Evolutionary conservation across 176 grass and related monocot genomes (phyloP).

Genomic region (Oryza glaberrima): DNA sequence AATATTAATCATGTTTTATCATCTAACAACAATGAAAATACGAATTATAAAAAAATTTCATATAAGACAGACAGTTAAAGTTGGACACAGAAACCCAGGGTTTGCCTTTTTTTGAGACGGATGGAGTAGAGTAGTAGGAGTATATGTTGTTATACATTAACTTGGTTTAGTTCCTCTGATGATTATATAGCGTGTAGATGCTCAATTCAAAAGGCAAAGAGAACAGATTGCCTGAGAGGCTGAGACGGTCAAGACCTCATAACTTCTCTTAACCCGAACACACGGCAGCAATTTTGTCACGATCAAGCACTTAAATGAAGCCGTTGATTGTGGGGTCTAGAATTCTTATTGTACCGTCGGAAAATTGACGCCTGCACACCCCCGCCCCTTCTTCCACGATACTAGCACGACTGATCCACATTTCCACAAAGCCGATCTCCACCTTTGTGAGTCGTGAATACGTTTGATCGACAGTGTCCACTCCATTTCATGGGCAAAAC

Average conservation of each 20-base stretch:
- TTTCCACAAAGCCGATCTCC: neutral
- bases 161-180: no score
- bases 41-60: no score
- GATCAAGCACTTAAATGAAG: neutral
- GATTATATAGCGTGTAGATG: no score
- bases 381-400: neutral
- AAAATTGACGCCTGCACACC: neutral
- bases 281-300: neutral
- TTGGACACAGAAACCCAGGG: no score
- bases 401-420: neutral
- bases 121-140: no score
- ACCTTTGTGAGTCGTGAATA: neutral
- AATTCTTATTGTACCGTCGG: neutral
- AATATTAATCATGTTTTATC: no score
- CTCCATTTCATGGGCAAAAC: neutral
- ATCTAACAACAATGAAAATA: no score
- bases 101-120: no score
- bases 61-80: no score
- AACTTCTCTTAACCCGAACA: neutral
- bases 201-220: no score
- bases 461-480: slow-evolving; percentile 12
- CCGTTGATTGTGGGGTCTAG: neutral
- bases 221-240: neutral
- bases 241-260: neutral
- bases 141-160: no score